Base-by-base conservation (phyloP, 371 early-diverging fungal species). In the Syncephalastrum racemosum region DNA sequence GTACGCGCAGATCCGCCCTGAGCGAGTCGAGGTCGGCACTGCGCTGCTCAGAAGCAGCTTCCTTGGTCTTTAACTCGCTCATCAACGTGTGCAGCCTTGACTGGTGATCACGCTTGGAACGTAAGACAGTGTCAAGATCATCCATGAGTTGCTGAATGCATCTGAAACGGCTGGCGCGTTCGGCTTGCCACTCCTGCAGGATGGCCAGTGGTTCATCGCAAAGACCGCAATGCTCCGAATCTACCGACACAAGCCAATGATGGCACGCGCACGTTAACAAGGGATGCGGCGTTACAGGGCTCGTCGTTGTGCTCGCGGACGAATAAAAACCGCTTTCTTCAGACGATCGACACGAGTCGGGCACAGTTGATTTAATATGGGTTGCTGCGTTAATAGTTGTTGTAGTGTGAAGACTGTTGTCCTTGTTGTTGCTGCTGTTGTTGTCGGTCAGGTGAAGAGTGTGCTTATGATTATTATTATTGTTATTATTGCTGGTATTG, bases 1-100 rank as follows among this genome's bases (percentile, higher is more conserved):
- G 82, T 47, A 85, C 75, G 57, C 86, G 81, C 52, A 93, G 90
- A 56, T 89, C 85, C 53, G 81, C 82, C 53, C 88, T 84, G 54
- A 96, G 69, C 50, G 91, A 90, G 1, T 91, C 87, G 27, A 94
- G 88, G 65, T 88, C 88, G 49, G 85, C 82, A 20, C 83, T 27
- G 20, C 58, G 58, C 18, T 42, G 50, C 39, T 58, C 59, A 16
- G 53, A 53, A 12, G 48, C 39, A 13, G 31, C 12, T 50, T 59
- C 41, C 39, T 52, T 59, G n/a, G 22, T 6, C 1, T 46, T 27
- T 4, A 59, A 41, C 1, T 46, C 40, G 13, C 40, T 23, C 25
- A 23, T 27, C 39, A 59, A 40, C 1, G 46, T 40, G 15, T 59
- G 25, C 18, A 56, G 42, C 14, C 51, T 45, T 43, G 40, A 45